A percentile compares a stretch with the other conserved stretches of the same genome.
Conservation (phyloP, 2,329 filamentous ascomycete species). For the Tolypocladium inflatum region DNA sequence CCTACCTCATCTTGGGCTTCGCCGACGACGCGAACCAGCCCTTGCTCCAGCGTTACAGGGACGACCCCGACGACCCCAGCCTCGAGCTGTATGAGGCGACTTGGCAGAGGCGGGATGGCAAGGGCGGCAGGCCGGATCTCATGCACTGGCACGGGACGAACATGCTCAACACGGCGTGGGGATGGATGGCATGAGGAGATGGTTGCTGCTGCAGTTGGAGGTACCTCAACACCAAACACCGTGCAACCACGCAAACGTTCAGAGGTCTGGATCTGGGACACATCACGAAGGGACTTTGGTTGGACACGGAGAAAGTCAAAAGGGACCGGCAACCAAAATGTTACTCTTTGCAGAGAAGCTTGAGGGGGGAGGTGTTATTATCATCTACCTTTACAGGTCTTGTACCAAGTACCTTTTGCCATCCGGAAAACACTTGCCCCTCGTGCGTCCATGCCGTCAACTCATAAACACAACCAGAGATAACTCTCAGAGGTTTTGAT, state of each 20-base stretch:
- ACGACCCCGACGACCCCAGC: not conserved
- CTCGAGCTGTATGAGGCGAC: slow-evolving; percentile 1
- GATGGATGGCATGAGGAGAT: slow-evolving; percentile 7
- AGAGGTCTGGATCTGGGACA: no score
- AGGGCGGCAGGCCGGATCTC: not conserved
- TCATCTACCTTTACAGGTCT: slow-evolving; percentile 32
- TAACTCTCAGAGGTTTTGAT: slow-evolving; percentile 37
- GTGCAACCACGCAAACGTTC: no score
- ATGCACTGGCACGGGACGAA: slow-evolving; percentile 8
- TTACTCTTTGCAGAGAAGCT: slow-evolving; percentile 1
- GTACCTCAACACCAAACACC: not conserved
- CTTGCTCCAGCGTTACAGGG: not conserved
- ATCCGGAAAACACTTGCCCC: slow-evolving; percentile 27
- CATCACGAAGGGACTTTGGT: not conserved
- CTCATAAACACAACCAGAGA: slow-evolving; percentile 34
- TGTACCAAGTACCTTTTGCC: slow-evolving; percentile 7
- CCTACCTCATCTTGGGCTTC: not conserved
- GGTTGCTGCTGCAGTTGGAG: not conserved
- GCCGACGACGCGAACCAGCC: not conserved
- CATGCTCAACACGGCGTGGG: slow-evolving; percentile 9
- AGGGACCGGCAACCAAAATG: not conserved
- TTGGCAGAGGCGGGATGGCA: not conserved
- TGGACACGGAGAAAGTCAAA: not conserved
- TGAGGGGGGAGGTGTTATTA: slow-evolving; percentile 53
- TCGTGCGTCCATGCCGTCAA: slow-evolving; percentile 32